phyloP scores from a whole-genome alignment of 2,329 filamentous ascomycete genomes.

The Magnaporthales sp. region DNA sequence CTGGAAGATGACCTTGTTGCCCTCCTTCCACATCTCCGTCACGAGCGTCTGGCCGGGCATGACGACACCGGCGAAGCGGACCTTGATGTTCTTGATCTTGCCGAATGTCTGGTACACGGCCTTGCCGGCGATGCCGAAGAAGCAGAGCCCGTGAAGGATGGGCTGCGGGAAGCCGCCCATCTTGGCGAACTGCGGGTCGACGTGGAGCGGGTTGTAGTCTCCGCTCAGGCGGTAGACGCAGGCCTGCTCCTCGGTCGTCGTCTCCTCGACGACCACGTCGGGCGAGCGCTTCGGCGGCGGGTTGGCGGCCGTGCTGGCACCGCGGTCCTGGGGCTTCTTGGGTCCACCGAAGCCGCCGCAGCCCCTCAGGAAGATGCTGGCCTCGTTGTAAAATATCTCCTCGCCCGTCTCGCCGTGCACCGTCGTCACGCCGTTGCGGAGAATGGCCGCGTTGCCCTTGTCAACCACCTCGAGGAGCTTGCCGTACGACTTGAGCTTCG shows the following conservation, averaged over 20 bases:
- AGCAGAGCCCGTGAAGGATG: conserved; percentile 95
- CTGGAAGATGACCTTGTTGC: conserved; percentile 73
- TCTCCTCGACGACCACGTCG: conserved; percentile 76
- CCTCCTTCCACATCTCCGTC: conserved; percentile 93
- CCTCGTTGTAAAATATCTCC: conserved; percentile 95
- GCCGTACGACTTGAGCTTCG: conserved; percentile 64
- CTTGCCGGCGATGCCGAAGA: conserved; percentile 85
- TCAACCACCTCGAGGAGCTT: conserved; percentile 90
- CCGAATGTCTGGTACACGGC: conserved; percentile 81
- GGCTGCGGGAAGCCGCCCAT: conserved; percentile 90
- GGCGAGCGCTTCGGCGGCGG: conserved; percentile 63
- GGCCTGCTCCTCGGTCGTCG: conserved; percentile 84
- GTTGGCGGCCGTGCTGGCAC: conserved; percentile 72
- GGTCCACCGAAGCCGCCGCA: conserved; percentile 84
- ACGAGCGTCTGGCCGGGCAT: conserved; percentile 81
- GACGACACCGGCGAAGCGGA: conserved; percentile 79
- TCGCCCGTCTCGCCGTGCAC: conserved; percentile 78
- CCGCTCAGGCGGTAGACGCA: conserved; percentile 88
- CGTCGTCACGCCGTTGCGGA: conserved; percentile 73
- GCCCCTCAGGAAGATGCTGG: conserved; percentile 84
- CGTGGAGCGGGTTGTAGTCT: conserved; percentile 92
- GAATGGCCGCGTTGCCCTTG: conserved; percentile 83
- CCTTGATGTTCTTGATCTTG: conserved; percentile 82
- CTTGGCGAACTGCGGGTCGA: conserved; percentile 90
- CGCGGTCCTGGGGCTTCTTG: conserved; percentile 68